Evolutionary conservation across 1,284 basidiomycete species (phyloP), one percentile per base, ranked within the genome.

Genomic region (Sporisorium graminicola): DNA sequence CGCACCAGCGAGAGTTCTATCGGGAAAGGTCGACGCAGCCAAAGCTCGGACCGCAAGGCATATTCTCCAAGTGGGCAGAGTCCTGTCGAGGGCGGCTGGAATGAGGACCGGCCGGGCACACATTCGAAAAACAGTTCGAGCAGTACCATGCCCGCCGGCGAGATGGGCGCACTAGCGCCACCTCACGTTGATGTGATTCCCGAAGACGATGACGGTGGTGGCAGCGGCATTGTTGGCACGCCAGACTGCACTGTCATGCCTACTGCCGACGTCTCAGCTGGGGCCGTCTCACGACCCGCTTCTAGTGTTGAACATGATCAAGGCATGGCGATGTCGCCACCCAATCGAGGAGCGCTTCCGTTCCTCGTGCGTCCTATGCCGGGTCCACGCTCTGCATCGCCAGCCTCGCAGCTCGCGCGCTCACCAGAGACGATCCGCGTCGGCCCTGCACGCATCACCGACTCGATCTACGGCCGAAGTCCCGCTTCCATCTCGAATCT

Each of bases 351-450:
- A 5, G 27, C 47, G 5, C 33, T 50, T 2, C 59, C 69, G 4
- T 58, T 56, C 22, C 24, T 58, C 24, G 60, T 37, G 40, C 69
- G 44, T 18, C 43, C 71, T 16, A 40, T 31, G 12, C 59, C 56
- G 8, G 53, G 40, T 22, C 54, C 66, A n/a, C 63, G 72, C 3
- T 65, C 72, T n/a, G 55, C 59, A 2, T 74, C 72, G 24, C 72
- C 72, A 12, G 63, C 67, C 5, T 74, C 67, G 24, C 66, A 74
- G 49, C 56, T 70, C 18, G 66, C 67, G 18, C 62, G 72, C 14
- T 74, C 72, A 10, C 72, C 72, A 42, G 72, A 74, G 37, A 74
- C 72, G n/a, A 74, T 74, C 22, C 65, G 72, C 1, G 26, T 68
- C 31, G 66, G 72, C 5, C 44, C 62, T 26, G 51, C 57, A 0